A percentile compares a stretch with the other conserved stretches of the same genome.
Conservation (phyloP, 331 rosid genomes). For the Acacia concinna region DNA sequence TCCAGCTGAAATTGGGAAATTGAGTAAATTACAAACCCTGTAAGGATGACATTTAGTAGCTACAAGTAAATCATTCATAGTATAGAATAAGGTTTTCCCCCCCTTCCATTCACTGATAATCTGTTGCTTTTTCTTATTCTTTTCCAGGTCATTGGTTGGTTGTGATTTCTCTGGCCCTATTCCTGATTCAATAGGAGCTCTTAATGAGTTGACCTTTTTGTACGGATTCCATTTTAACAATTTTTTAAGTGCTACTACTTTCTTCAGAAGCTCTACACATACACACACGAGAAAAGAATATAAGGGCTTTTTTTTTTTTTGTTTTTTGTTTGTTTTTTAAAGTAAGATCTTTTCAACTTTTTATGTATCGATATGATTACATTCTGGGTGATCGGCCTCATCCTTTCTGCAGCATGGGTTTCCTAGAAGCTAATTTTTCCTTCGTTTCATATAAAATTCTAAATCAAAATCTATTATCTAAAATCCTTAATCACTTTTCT, state of each 20-base stretch:
- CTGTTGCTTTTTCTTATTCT: slow-evolving; percentile 23
- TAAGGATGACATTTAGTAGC: slow-evolving; percentile 32
- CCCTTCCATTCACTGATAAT: slow-evolving; percentile 1
- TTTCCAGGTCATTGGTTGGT: slow-evolving; percentile 48
- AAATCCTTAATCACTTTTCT: no score
- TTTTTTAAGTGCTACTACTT: not conserved
- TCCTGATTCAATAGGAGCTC: slow-evolving; percentile 60
- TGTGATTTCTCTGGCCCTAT: slow-evolving; percentile 63
- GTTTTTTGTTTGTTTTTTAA: no score
- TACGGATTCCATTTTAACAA: slow-evolving; percentile 31
- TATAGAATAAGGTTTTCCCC: not conserved
- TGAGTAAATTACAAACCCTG: slow-evolving; percentile 41
- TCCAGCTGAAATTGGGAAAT: slow-evolving; percentile 46
- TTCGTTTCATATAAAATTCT: no score
- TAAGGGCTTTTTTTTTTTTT: not conserved
- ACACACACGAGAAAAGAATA: not conserved
- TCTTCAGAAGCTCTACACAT: not conserved
- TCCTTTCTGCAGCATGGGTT: not conserved
- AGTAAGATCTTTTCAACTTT: not conserved
- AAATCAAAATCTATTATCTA: no score
- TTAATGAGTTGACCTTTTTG: slow-evolving; percentile 52
- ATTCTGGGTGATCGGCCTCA: not conserved
- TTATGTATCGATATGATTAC: not conserved
- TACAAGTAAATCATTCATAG: not conserved
- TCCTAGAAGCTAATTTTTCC: no score